Percentiles rank a stretch among this genome's conserved stretches.
phyloP scores from a whole-genome alignment of 208 protist species.

The Lotmaria passim region DNA sequence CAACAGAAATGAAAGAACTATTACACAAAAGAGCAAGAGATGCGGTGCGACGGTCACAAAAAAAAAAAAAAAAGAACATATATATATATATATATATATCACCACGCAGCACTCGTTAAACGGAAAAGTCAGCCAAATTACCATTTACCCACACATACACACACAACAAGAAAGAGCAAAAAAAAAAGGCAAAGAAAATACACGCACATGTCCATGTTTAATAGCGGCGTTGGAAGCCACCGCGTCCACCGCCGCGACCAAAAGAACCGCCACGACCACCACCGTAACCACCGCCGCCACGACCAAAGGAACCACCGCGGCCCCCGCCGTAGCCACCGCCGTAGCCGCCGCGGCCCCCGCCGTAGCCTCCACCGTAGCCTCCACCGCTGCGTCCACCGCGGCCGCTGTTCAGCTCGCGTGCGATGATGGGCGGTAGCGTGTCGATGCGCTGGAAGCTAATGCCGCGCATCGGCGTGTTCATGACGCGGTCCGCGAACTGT shows the following conservation, averaged over 20 bases:
- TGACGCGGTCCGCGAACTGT: slow-evolving; percentile 60
- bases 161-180: background rate
- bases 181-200: background rate
- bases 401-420: slow-evolving; percentile 69
- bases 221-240: slow-evolving; percentile 39
- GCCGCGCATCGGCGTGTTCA: slow-evolving; percentile 63
- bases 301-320: slow-evolving; percentile 22
- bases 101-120: background rate
- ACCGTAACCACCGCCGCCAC: slow-evolving; percentile 16
- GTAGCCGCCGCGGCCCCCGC: slow-evolving; percentile 30
- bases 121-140: background rate
- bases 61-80: slow-evolving; percentile 20
- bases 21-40: background rate
- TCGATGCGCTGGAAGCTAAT: slow-evolving; percentile 78
- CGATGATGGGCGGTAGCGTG: slow-evolving; percentile 83
- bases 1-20: background rate
- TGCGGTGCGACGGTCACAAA: background rate
- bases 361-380: slow-evolving; percentile 35
- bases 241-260: slow-evolving; percentile 20
- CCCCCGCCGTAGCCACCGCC: slow-evolving; percentile 33
- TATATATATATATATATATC: too few relatives aligned
- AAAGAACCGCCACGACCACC: slow-evolving; percentile 10
- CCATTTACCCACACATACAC: background rate
- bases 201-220: too few relatives aligned
- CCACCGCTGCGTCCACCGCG: slow-evolving; percentile 44